Conservation (phyloP, 1,139 yeast genomes). For the Suhomyces ambrosiae region DNA sequence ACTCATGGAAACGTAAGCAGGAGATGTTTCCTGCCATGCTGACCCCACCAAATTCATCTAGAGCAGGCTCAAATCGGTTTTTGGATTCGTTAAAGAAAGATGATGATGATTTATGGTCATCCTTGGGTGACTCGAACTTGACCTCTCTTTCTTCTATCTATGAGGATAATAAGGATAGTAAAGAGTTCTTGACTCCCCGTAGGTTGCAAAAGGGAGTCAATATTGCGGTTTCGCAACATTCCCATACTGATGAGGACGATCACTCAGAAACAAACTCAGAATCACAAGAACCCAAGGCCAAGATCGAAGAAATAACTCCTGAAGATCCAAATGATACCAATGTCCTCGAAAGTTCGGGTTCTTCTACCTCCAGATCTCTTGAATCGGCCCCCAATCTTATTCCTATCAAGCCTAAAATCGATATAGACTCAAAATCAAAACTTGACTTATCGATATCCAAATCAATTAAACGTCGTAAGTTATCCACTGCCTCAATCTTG, state of each 20-base stretch:
- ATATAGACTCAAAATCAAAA: slow-evolving; percentile 8
- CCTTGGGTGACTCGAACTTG: slow-evolving; percentile 28
- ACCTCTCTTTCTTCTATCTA: slow-evolving; percentile 33
- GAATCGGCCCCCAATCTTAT: slow-evolving; percentile 14
- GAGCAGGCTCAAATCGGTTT: slow-evolving; percentile 13
- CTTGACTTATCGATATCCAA: slow-evolving; percentile 11
- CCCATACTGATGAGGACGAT: not conserved
- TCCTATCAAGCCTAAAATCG: slow-evolving; percentile 12
- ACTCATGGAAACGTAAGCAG: slow-evolving; percentile 9
- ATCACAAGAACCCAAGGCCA: not conserved
- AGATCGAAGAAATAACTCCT: not conserved
- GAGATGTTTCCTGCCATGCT: slow-evolving; percentile 13
- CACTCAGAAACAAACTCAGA: not conserved
- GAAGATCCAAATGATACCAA: not conserved
- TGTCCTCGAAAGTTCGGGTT: not conserved
- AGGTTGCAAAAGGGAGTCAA: slow-evolving; percentile 19
- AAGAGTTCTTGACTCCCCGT: slow-evolving; percentile 38
- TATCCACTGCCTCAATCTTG: slow-evolving; percentile 14
- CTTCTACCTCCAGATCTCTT: slow-evolving; percentile 3
- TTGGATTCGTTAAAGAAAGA: slow-evolving; percentile 18
- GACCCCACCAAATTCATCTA: slow-evolving; percentile 28
- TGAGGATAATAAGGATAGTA: slow-evolving; percentile 30
- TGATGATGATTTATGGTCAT: slow-evolving; percentile 36
- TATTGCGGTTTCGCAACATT: not conserved
- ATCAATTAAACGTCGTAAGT: slow-evolving; percentile 16